phyloP scores from a whole-genome alignment of 495 filamentous ascomycete species.

The Aspergillus wentii region DNA sequence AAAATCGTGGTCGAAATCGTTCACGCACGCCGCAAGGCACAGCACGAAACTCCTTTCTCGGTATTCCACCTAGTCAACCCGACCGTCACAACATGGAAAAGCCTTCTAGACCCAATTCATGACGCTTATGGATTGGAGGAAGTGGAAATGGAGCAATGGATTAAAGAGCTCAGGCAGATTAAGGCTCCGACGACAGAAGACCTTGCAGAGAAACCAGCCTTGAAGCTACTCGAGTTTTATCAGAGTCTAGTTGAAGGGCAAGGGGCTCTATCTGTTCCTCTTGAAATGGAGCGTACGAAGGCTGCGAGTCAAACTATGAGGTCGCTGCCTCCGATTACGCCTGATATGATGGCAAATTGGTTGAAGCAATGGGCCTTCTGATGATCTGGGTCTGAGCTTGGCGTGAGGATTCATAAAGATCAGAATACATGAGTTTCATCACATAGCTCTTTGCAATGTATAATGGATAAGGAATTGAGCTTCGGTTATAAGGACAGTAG shows the following conservation, averaged over 20 bases:
- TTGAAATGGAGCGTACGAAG: slow-evolving; percentile 5
- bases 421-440: too few species aligned
- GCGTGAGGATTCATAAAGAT: too few species aligned
- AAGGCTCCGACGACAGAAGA: slow-evolving; percentile 3
- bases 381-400: too few species aligned
- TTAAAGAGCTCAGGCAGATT: slow-evolving; percentile 10
- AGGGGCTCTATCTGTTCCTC: slow-evolving; percentile 2
- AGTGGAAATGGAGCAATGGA: slow-evolving; percentile 13
- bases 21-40: slow-evolving; percentile 3
- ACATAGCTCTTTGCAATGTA: too few species aligned
- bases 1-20: slow-evolving; percentile 10
- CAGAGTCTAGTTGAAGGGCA: slow-evolving; percentile 3
- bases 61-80: slow-evolving; percentile 25
- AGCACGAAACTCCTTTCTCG: neutral
- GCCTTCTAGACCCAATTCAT: slow-evolving; percentile 10
- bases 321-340: slow-evolving; percentile 9
- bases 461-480: too few species aligned
- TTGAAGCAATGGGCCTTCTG: slow-evolving; percentile 22
- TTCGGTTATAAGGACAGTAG: too few species aligned
- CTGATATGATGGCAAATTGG: slow-evolving; percentile 16
- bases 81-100: slow-evolving; percentile 9
- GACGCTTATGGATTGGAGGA: neutral
- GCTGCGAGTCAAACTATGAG: slow-evolving; percentile 15
- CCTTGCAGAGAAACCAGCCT: slow-evolving; percentile 13
- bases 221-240: slow-evolving; percentile 26